Base-by-base conservation (phyloP, 108 stramenopile species). In the Skeletonema costatum region DNA sequence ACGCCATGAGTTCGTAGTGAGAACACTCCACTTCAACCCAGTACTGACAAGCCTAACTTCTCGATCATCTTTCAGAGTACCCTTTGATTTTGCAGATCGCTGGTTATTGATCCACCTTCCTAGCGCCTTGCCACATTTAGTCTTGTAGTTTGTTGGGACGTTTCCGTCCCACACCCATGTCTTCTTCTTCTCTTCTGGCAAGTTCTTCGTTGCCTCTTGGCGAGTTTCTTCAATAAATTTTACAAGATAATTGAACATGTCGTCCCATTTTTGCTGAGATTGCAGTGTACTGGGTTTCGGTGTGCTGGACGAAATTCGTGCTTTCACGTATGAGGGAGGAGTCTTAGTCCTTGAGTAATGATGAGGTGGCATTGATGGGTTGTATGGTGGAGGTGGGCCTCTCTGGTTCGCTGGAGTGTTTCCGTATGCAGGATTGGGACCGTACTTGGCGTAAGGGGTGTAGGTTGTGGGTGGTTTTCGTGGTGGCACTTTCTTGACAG, bases 81-180 rank as follows among this genome's bases (percentile, higher is more conserved):
- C 92, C 80, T 95, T 95, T 56, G 78, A 77, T 73, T 95, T 95
- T 0, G 94, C 89, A 19, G 92, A 90, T 41, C 94, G 87, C 68
- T 95, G 94, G 71, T 95, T 95, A 67, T 95, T 95, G 17, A 95
- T 90, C 94, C 94, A 95, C 36, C 94, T 77, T 21, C 94, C 94
- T 10, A 95, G 73, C 11, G 91, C 92, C 75, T 95, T 93, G 13
- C 91, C 94, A 51, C 91, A 90, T 51, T 68, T 83, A 5, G 94
- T 92, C 50, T 85, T 82, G 67, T 82, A 74, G 59, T 73, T 85
- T 16, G 83, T 84, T 53, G 79, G 83, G 9, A 95, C 91, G 71
- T 92, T 91, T 19, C 92, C 94, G 76, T 95, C 92, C 94, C 94
- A 95, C n/a, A 82, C 71, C 93, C 93, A 95, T 32, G 76, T 69